phyloP scores from a whole-genome alignment of 345 rosid genomes.

The Capsella bursapastoris region DNA sequence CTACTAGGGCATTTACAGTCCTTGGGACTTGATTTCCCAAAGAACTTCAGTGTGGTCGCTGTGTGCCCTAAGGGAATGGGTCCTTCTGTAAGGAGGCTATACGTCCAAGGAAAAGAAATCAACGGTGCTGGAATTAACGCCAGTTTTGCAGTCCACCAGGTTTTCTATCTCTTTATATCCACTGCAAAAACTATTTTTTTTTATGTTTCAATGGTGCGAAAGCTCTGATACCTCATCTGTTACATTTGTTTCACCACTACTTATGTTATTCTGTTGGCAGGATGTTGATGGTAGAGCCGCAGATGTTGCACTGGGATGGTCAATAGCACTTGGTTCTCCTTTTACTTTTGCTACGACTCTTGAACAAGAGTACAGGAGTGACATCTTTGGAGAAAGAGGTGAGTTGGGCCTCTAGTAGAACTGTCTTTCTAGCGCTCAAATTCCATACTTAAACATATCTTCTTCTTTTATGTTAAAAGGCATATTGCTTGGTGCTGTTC shows the following conservation, averaged over 20 bases:
- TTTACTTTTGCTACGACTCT: constrained; percentile 87
- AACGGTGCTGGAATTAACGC: constrained; percentile 97
- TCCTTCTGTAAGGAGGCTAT: constrained; percentile 89
- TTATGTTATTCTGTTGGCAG: constrained; percentile 42
- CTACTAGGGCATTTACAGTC: constrained; percentile 88
- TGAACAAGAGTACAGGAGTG: constrained; percentile 96
- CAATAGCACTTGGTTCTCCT: constrained; percentile 93
- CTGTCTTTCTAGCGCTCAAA: neutral
- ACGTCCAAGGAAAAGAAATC: constrained; percentile 87
- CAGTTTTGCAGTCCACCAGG: constrained; percentile 92
- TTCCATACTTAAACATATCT: constrained; percentile 11
- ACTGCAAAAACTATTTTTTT: constrained; percentile 3
- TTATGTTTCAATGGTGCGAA: too few relatives aligned
- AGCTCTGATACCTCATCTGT: neutral
- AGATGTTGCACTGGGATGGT: constrained; percentile 91
- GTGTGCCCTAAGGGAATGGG: constrained; percentile 95
- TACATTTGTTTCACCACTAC: neutral
- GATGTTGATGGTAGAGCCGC: constrained; percentile 94
- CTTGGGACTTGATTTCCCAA: constrained; percentile 74
- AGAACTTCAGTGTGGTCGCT: constrained; percentile 78
- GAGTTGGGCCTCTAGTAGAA: constrained; percentile 25
- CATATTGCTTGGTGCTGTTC: constrained; percentile 88
- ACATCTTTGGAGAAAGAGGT: constrained; percentile 95
- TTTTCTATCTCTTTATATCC: constrained; percentile 23
- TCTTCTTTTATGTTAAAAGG: constrained; percentile 48